Percentiles rank a stretch among this genome's conserved stretches.
Conservation (phyloP, 2,329 filamentous ascomycete genomes). For the Pseudovirgaria hyperparasitica region DNA sequence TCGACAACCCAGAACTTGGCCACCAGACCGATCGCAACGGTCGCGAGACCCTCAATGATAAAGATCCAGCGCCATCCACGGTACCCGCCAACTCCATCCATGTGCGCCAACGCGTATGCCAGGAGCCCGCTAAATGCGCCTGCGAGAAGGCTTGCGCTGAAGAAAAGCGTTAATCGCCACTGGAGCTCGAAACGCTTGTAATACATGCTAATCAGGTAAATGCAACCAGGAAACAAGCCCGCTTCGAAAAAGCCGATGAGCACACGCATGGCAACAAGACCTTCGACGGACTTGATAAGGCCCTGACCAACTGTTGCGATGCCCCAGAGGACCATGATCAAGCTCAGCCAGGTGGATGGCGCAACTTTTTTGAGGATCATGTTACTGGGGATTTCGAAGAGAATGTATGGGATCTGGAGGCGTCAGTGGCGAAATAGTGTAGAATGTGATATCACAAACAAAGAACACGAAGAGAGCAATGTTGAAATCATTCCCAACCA, state of each 20-base stretch:
- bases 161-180: conserved; percentile 28
- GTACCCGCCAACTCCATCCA: conserved; percentile 39
- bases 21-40: conserved; percentile 24
- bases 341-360: conserved; percentile 25
- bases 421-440: too few species aligned
- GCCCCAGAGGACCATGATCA: conserved; percentile 27
- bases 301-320: conserved; percentile 32
- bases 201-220: conserved; percentile 23
- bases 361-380: conserved; percentile 26
- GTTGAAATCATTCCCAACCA: conserved; percentile 24
- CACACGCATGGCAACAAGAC: conserved; percentile 34
- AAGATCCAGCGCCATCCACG: conserved; percentile 24
- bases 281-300: conserved; percentile 32
- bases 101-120: conserved; percentile 42
- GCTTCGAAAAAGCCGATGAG: conserved; percentile 25
- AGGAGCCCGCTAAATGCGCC: conserved; percentile 30
- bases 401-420: conserved; percentile 17
- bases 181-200: conserved; percentile 32
- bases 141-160: conserved; percentile 27
- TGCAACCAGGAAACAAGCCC: conserved; percentile 20
- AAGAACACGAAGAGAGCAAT: conserved; percentile 26
- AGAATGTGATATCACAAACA: too few species aligned
- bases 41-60: conserved; percentile 19
- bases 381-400: conserved; percentile 24
- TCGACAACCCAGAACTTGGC: conserved; percentile 43